Evolutionary conservation across 2,329 filamentous ascomycete genomes (phyloP).

Genomic region (Cucurbitaria berberidis): DNA sequence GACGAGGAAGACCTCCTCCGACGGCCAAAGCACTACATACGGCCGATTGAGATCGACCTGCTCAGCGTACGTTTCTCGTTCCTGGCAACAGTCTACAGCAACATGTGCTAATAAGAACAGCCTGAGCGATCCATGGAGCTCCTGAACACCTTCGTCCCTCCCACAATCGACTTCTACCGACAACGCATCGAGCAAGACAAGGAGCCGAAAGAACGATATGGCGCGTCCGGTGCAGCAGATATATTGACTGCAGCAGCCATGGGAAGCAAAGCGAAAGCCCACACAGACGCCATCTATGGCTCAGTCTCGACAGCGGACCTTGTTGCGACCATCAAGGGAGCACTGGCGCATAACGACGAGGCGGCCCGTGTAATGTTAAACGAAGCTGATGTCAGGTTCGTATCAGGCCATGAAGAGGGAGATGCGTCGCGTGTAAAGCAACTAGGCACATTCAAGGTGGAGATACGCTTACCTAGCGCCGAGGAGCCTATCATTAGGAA

Average conservation of each 20-base stretch:
- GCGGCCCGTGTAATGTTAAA: slow-evolving; percentile 57
- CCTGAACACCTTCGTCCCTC: slow-evolving; percentile 56
- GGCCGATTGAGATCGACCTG: slow-evolving; percentile 50
- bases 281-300: slow-evolving; percentile 55
- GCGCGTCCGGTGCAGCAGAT: slow-evolving; percentile 45
- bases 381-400: slow-evolving; percentile 59
- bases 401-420: slow-evolving; percentile 45
- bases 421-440: slow-evolving; percentile 58
- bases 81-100: too few species aligned
- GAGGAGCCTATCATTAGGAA: slow-evolving; percentile 43
- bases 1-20: slow-evolving; percentile 24
- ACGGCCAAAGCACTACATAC: slow-evolving; percentile 36
- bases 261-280: slow-evolving; percentile 33
- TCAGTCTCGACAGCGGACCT: slow-evolving; percentile 63
- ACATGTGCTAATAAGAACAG: slow-evolving; percentile 37
- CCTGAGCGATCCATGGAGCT: slow-evolving; percentile 55
- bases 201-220: slow-evolving; percentile 37
- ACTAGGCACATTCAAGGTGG: slow-evolving; percentile 59
- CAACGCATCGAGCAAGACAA: slow-evolving; percentile 51
- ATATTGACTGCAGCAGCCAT: slow-evolving; percentile 45
- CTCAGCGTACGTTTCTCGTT: slow-evolving; percentile 43
- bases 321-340: slow-evolving; percentile 54
- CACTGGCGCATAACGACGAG: slow-evolving; percentile 59
- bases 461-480: slow-evolving; percentile 59
- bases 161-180: slow-evolving; percentile 56